These are phyloP conservation scores for Cyamopsis tetragonoloba DNA, from an alignment of 306 rosid species.

Conservation along the genomic window DNA sequence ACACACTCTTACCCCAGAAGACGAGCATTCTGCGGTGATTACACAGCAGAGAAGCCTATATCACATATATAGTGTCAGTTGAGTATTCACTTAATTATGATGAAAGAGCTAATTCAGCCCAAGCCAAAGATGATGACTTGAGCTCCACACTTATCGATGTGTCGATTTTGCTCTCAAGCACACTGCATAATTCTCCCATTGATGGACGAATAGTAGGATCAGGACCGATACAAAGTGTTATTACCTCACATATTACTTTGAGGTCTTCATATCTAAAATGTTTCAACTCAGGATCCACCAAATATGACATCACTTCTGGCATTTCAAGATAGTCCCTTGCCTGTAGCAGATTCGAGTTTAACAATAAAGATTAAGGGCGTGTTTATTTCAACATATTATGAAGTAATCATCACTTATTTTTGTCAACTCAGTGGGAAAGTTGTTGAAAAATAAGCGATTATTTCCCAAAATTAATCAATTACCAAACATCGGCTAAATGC, in stretches of 20 bases:
- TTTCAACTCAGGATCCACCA: conserved; percentile 91
- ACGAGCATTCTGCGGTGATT: too few species aligned
- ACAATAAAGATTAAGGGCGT: conserved; percentile 13
- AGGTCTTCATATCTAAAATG: conserved; percentile 81
- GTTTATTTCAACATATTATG: too few species aligned
- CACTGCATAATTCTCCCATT: conserved; percentile 61
- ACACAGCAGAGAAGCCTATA: too few species aligned
- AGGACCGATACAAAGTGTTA: conserved; percentile 61
- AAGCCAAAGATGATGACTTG: conserved; percentile 84
- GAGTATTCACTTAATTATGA: conserved; percentile 51
- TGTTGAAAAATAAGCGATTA: too few species aligned
- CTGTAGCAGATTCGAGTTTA: conserved; percentile 41
- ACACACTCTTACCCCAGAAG: too few species aligned
- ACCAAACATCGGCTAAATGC: too few species aligned
- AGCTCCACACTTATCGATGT: conserved; percentile 65
- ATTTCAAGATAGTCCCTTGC: conserved; percentile 79
- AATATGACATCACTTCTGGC: conserved; percentile 73
- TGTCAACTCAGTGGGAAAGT: too few species aligned
- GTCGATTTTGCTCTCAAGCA: conserved; percentile 77
- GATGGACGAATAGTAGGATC: conserved; percentile 52
- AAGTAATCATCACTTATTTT: too few species aligned
- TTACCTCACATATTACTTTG: conserved; percentile 71
- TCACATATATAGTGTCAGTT: conserved; percentile 54
- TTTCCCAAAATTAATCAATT: too few species aligned
- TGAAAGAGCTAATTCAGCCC: conserved; percentile 96